These are phyloP conservation scores for Jamesozyma piceae DNA, from an alignment of 805 yeast genomes.

Conservation along the genomic window DNA sequence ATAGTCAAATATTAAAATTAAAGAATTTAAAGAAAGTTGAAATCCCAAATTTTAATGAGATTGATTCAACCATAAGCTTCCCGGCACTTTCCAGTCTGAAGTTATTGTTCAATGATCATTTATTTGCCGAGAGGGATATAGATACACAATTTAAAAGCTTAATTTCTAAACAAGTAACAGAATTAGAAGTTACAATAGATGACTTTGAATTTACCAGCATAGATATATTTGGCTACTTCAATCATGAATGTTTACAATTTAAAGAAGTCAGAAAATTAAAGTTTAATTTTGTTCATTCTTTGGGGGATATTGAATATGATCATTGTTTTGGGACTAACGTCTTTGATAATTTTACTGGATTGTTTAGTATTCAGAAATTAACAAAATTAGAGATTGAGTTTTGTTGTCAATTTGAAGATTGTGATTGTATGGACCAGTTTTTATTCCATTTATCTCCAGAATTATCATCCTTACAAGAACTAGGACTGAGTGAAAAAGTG, in stretches of 20 bases:
- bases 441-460: constrained; percentile 31
- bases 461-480: constrained; percentile 16
- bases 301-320: constrained; percentile 34
- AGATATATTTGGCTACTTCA: constrained; percentile 26
- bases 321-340: constrained; percentile 21
- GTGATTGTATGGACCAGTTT: constrained; percentile 40
- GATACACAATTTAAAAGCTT: neutral
- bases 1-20: constrained; percentile 6
- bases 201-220: constrained; percentile 32
- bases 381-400: constrained; percentile 41
- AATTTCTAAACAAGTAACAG: neutral
- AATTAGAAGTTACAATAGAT: constrained; percentile 23
- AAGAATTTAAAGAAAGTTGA: constrained; percentile 8
- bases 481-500: constrained; percentile 30
- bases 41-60: constrained; percentile 7
- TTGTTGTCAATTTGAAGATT: constrained; percentile 42
- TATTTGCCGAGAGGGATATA: neutral
- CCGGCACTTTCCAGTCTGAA: neutral
- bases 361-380: constrained; percentile 25
- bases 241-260: constrained; percentile 7
- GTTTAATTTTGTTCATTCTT: constrained; percentile 39
- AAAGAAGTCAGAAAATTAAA: constrained; percentile 28
- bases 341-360: constrained; percentile 15
- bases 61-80: neutral
- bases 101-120: neutral